A percentile compares a stretch with the other conserved stretches of the same genome.
These are phyloP conservation scores for Cercophora newfieldiana DNA, from an alignment of 495 filamentous ascomycete species.

Conservation along the genomic window DNA sequence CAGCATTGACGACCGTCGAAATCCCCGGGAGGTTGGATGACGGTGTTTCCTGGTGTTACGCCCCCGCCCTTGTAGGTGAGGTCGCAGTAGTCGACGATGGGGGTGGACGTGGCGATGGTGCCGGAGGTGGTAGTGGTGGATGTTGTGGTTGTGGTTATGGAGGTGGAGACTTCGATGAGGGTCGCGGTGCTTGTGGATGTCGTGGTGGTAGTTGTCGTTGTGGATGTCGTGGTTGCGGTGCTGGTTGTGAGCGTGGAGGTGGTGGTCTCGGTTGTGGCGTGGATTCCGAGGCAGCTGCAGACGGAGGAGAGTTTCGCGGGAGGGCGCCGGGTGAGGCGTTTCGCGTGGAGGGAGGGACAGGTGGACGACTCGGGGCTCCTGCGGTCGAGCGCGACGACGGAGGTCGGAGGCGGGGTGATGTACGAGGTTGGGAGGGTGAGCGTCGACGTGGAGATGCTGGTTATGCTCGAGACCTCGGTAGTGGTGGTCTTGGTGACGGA, in stretches of 20 bases:
- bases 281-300: constrained; percentile 11
- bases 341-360: constrained; percentile 1
- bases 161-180: neutral
- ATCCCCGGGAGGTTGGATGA: neutral
- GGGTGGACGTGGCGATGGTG: neutral
- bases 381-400: neutral
- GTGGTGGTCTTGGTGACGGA: neutral
- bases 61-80: constrained; percentile 8
- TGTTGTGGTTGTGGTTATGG: neutral
- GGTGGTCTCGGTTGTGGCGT: neutral
- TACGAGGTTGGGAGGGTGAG: neutral
- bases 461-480: neutral
- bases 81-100: constrained; percentile 3
- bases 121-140: neutral
- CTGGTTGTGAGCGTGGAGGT: neutral
- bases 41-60: neutral
- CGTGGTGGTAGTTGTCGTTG: constrained; percentile 3
- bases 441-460: neutral
- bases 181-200: neutral
- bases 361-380: neutral
- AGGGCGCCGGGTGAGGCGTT: neutral
- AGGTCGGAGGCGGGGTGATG: neutral
- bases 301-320: neutral
- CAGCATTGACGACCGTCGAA: neutral
- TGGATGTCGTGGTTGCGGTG: neutral